A percentile compares a stretch with the other conserved stretches of the same genome.
Evolutionary conservation across 345 rosid genomes (phyloP).

Genomic region (Dipteronia sinensis): DNA sequence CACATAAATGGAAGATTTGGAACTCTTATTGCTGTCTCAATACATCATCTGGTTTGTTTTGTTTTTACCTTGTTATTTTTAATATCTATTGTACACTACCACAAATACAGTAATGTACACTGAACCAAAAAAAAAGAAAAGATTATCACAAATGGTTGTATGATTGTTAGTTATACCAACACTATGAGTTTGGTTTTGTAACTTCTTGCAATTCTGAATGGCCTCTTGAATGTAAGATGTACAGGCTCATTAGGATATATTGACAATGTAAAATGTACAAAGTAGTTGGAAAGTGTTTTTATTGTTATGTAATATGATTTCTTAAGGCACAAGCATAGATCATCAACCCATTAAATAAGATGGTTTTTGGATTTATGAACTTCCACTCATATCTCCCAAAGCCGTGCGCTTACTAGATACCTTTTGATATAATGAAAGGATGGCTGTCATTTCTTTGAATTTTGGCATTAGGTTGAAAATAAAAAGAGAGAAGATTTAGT

Average conservation of each 20-base stretch:
- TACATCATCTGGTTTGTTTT: slow-evolving; percentile 69
- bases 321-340: background rate
- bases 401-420: background rate
- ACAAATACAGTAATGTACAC: background rate
- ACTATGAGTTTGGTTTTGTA: background rate
- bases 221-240: background rate
- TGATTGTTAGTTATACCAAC: background rate
- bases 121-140: no score
- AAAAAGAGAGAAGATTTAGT: background rate
- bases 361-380: background rate
- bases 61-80: slow-evolving; percentile 21
- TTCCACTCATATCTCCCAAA: background rate
- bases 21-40: slow-evolving; percentile 56
- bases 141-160: background rate
- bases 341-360: background rate
- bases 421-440: background rate
- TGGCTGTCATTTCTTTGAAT: slow-evolving; percentile 1
- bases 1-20: slow-evolving; percentile 70
- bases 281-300: background rate
- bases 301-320: background rate
- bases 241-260: background rate
- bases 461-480: background rate
- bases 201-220: no score
- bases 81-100: background rate
- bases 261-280: background rate